phyloP scores from a whole-genome alignment of 306 rosid genomes.

The Gastrolobium bilobum region DNA sequence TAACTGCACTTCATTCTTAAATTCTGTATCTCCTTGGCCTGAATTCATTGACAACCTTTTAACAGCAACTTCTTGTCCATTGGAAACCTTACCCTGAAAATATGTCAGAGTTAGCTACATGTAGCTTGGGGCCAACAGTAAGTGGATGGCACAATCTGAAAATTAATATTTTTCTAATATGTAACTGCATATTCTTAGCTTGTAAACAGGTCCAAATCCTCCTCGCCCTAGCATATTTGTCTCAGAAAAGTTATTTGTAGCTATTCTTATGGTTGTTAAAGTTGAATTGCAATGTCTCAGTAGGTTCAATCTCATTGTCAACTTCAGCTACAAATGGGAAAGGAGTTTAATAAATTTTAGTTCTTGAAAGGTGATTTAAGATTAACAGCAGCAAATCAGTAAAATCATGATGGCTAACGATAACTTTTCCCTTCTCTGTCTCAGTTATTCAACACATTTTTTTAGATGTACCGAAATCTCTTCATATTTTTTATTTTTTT shows the following conservation, averaged over 20 bases:
- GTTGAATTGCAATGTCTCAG: constrained; percentile 52
- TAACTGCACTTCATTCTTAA: constrained; percentile 62
- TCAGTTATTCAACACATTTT: constrained; percentile 8
- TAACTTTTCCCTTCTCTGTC: background rate
- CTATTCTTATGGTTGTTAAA: constrained; percentile 53
- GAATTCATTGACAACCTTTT: constrained; percentile 58
- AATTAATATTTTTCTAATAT: background rate
- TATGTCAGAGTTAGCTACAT: background rate
- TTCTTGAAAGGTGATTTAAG: constrained; percentile 7
- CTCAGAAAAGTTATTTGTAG: constrained; percentile 58
- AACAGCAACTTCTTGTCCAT: constrained; percentile 59
- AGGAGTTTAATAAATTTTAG: background rate
- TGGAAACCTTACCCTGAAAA: constrained; percentile 49
- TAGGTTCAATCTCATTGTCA: constrained; percentile 37
- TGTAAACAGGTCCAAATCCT: constrained; percentile 65
- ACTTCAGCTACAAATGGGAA: constrained; percentile 25
- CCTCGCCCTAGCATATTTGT: constrained; percentile 64
- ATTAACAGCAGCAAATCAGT: background rate
- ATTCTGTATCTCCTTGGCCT: constrained; percentile 62
- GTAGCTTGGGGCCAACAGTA: background rate
- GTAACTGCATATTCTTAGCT: constrained; percentile 41
- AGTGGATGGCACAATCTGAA: background rate
- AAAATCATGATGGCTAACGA: background rate
- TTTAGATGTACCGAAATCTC: background rate
- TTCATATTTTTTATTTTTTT: background rate